These are phyloP conservation scores for Craterostigma plantagineum DNA, from an alignment of 257 asterid genomes.

Conservation along the genomic window DNA sequence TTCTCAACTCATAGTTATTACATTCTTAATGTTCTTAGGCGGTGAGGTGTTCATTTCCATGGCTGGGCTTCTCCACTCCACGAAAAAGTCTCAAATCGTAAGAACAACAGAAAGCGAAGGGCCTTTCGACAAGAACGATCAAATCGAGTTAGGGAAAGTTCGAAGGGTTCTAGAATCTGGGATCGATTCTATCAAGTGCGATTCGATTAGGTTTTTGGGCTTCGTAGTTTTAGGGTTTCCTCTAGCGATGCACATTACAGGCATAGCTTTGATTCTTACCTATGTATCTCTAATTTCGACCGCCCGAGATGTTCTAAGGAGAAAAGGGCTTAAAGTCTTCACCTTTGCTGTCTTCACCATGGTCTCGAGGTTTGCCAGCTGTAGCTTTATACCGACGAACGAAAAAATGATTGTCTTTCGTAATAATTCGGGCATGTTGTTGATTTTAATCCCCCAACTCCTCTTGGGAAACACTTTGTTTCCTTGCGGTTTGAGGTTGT, in stretches of 20 bases:
- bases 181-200: slow-evolving; percentile 11
- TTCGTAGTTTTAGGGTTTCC: slow-evolving; percentile 23
- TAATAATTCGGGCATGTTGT: slow-evolving; percentile 36
- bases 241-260: slow-evolving; percentile 18
- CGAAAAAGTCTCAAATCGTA: slow-evolving; percentile 7
- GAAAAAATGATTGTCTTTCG: slow-evolving; percentile 59
- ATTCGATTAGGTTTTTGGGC: slow-evolving; percentile 24
- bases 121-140: too few species aligned
- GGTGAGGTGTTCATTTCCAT: slow-evolving; percentile 57
- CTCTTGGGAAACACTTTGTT: slow-evolving; percentile 46
- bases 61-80: slow-evolving; percentile 32
- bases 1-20: slow-evolving; percentile 31
- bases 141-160: neutral
- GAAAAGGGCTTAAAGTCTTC: slow-evolving; percentile 23
- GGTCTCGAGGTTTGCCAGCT: slow-evolving; percentile 42
- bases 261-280: slow-evolving; percentile 12
- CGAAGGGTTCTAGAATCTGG: neutral
- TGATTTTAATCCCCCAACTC: slow-evolving; percentile 40
- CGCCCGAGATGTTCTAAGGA: slow-evolving; percentile 17
- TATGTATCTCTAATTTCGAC: slow-evolving; percentile 19
- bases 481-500: slow-evolving; percentile 28
- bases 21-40: slow-evolving; percentile 36
- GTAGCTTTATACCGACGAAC: slow-evolving; percentile 55
- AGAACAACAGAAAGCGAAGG: slow-evolving; percentile 9
- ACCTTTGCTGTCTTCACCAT: slow-evolving; percentile 30